Evolutionary conservation across 2,329 filamentous ascomycete species (phyloP).

Genomic region (Curvularia hawaiiensis): DNA sequence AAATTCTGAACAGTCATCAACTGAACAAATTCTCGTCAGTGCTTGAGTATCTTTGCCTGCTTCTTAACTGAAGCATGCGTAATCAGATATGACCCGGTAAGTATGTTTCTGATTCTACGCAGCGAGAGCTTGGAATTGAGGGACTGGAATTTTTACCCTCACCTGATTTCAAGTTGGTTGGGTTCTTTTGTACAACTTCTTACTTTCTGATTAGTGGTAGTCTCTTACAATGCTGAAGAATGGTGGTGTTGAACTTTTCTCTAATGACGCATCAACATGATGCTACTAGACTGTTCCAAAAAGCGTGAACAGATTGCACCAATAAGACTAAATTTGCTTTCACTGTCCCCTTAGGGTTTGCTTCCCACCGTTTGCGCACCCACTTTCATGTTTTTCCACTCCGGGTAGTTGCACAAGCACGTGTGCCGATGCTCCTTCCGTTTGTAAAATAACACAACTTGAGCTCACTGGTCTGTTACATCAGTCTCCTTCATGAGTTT

Average conservation of each 20-base stretch:
- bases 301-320: not conserved
- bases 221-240: not conserved
- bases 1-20: too few species aligned
- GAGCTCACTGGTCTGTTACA: not conserved
- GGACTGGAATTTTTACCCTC: not conserved
- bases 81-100: not conserved
- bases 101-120: too few species aligned
- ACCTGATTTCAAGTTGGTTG: too few species aligned
- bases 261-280: not conserved
- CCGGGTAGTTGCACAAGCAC: not conserved
- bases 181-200: not conserved
- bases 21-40: too few species aligned
- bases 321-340: not conserved
- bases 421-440: not conserved
- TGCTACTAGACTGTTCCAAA: not conserved
- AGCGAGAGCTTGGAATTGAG: not conserved
- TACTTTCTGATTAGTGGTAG: not conserved
- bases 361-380: not conserved
- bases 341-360: not conserved
- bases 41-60: not conserved
- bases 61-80: not conserved
- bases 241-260: not conserved
- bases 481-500: not conserved
- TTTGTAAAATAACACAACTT: conserved; percentile 3
- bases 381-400: not conserved